Evolutionary conservation across 2,329 filamentous ascomycete genomes (phyloP).

Genomic region (Meredithiella fracta): DNA sequence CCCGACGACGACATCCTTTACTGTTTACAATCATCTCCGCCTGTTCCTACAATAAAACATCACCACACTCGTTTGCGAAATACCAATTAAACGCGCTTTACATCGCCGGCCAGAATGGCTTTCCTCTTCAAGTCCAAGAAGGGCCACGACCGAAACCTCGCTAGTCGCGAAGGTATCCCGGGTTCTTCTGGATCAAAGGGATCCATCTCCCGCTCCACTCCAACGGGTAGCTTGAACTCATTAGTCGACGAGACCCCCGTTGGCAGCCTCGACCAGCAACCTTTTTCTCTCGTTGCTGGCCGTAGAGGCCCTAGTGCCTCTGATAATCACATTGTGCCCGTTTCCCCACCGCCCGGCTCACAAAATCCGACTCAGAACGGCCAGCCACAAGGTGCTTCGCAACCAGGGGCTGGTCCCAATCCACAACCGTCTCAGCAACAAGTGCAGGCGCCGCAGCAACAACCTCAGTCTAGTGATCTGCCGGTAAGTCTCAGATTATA

Average conservation of each 20-base stretch:
- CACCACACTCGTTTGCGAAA: background rate
- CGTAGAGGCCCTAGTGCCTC: slow-evolving; percentile 32
- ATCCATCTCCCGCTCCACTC: slow-evolving; percentile 43
- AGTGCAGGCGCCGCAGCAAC: slow-evolving; percentile 18
- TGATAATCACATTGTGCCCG: slow-evolving; percentile 7
- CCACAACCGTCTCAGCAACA: slow-evolving; percentile 11
- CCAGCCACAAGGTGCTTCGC: slow-evolving; percentile 2
- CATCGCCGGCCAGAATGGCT: slow-evolving; percentile 37
- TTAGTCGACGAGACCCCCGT: slow-evolving; percentile 41
- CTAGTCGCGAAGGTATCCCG: slow-evolving; percentile 30
- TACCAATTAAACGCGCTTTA: background rate
- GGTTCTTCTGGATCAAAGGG: slow-evolving; percentile 25
- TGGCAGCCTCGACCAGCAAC: slow-evolving; percentile 48
- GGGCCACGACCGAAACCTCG: slow-evolving; percentile 45
- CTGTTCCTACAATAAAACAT: background rate
- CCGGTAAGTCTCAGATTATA: slow-evolving; percentile 24
- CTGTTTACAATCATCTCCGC: background rate
- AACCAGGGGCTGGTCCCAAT: slow-evolving; percentile 7
- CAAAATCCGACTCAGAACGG: slow-evolving; percentile 16
- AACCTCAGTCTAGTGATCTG: slow-evolving; percentile 21
- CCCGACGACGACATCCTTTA: background rate
- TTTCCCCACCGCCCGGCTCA: slow-evolving; percentile 7
- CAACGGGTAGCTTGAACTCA: slow-evolving; percentile 64
- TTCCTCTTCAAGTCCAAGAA: slow-evolving; percentile 76
- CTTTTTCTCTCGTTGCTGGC: slow-evolving; percentile 16